Base-by-base conservation (phyloP, 805 yeast species). In the Yamadazyma sp. region DNA sequence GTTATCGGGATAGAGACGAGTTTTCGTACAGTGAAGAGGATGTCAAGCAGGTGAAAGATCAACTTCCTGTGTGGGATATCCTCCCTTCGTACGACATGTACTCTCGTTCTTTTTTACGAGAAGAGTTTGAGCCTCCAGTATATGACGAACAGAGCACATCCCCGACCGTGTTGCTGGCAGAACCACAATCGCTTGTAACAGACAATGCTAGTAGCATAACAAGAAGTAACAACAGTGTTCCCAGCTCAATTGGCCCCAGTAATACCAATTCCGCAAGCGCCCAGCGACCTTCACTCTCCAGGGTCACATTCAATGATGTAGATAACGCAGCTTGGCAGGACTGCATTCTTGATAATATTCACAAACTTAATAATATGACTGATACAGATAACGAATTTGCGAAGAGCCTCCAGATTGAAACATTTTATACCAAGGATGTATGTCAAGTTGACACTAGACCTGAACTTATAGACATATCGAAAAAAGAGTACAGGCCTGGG, bases 401-500 rank as follows among this genome's bases (percentile, higher is more conserved):
- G 4, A 50, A 52, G 10, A 49, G 57, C 3, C 45, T 66, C 5
- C 47, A 57, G 12, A 53, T 66, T 11, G 38, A 52, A 3, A 45
- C 63, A 14, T 48, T 47, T 23, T 66, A 64, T 45, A 67, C 70
- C 3, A 57, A 60, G 32, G 61, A 62, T 9, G 55, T 64, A 12
- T 59, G 69, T 16, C 47, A 54, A 28, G 18, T 45, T 2, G 63
- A 63, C 5, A 44, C 49, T 35, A 37, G 25, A 1, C 67, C 66
- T 4, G 55, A 47, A 21, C 41, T 47, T 17, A 56, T 66, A 5
- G 62, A 64, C 37, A 58, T 61, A 6, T 54, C 58, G 39, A 39
- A 52, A 16, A 55, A 46, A 44, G 85, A 80, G 53, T 83, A 75
- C 51, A 75, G 75, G 13, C 80, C 82, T 9, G 87, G 87, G n/a